phyloP scores from a whole-genome alignment of 208 protist genomes.

The Crithidia fasciculata region DNA sequence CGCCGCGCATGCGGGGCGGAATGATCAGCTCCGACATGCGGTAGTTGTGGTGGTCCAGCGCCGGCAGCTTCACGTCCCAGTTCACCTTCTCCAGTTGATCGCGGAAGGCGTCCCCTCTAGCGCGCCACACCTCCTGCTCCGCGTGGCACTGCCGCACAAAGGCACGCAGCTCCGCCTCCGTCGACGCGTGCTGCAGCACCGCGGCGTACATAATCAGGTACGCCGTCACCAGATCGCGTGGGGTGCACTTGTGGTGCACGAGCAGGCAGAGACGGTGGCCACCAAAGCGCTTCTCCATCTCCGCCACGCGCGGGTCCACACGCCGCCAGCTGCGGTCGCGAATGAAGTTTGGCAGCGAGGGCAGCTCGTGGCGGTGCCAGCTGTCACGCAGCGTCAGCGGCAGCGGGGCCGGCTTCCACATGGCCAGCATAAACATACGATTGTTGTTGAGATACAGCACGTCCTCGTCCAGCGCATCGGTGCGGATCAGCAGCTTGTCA shows the following conservation, averaged over 20 bases:
- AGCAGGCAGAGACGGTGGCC: slow-evolving; percentile 59
- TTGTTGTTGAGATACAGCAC: slow-evolving; percentile 72
- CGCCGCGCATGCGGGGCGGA: slow-evolving; percentile 26
- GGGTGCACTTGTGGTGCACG: slow-evolving; percentile 69
- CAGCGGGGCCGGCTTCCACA: slow-evolving; percentile 60
- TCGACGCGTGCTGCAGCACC: slow-evolving; percentile 54
- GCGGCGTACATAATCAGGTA: slow-evolving; percentile 78
- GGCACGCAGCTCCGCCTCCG: slow-evolving; percentile 40
- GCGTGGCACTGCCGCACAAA: slow-evolving; percentile 61
- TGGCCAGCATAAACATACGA: slow-evolving; percentile 66
- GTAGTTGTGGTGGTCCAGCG: slow-evolving; percentile 73
- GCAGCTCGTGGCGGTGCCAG: slow-evolving; percentile 54
- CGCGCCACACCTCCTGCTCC: slow-evolving; percentile 56
- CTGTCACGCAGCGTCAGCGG: slow-evolving; percentile 56
- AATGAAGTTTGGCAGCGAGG: slow-evolving; percentile 27
- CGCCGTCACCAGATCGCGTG: slow-evolving; percentile 65
- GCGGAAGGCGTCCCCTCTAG: slow-evolving; percentile 25
- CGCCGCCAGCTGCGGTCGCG: slow-evolving; percentile 22
- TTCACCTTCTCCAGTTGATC: slow-evolving; percentile 41
- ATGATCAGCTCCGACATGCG: slow-evolving; percentile 64
- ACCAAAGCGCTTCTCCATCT: slow-evolving; percentile 32
- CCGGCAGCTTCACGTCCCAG: slow-evolving; percentile 76
- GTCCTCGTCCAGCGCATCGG: slow-evolving; percentile 58
- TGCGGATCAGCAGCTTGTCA: slow-evolving; percentile 58
- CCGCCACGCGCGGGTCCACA: slow-evolving; percentile 8